These are phyloP conservation scores for Leptomonas seymouri DNA, from an alignment of 208 protist genomes.

Conservation along the genomic window DNA sequence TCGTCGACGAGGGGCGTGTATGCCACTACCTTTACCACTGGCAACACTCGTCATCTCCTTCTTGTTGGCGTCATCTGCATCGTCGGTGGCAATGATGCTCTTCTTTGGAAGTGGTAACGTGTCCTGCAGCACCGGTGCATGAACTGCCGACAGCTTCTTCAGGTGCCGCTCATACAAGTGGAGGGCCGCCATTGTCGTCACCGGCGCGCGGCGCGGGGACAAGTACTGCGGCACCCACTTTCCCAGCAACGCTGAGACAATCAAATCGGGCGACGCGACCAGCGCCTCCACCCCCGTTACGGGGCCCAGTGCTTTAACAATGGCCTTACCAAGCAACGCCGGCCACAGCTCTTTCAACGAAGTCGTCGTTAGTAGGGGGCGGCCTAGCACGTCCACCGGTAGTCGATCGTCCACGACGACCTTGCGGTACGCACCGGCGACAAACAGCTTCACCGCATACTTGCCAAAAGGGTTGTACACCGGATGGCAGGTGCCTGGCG, in stretches of 20 bases:
- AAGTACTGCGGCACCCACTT: constrained; percentile 86
- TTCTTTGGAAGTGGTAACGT: background rate
- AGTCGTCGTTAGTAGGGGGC: constrained; percentile 77
- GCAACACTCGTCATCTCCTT: background rate
- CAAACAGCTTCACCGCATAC: constrained; percentile 90
- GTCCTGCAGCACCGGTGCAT: constrained; percentile 17
- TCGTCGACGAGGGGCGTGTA: background rate
- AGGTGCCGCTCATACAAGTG: constrained; percentile 37
- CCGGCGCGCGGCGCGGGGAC: constrained; percentile 30
- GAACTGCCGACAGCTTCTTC: constrained; percentile 21
- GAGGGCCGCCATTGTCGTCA: constrained; percentile 43
- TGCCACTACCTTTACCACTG: background rate
- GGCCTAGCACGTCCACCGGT: constrained; percentile 80
- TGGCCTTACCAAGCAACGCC: constrained; percentile 82
- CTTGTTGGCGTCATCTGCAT: background rate
- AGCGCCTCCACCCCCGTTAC: constrained; percentile 41
- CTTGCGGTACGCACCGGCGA: constrained; percentile 84
- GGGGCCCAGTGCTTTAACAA: constrained; percentile 63
- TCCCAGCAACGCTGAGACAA: constrained; percentile 67
- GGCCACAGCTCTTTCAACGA: constrained; percentile 86
- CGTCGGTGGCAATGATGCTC: background rate
- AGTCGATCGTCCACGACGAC: constrained; percentile 88
- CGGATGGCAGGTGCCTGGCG: constrained; percentile 76
- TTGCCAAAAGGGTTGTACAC: constrained; percentile 93
- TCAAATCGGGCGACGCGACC: constrained; percentile 55